A percentile compares a stretch with the other conserved stretches of the same genome.
These are phyloP conservation scores for Canariomyces notabilis DNA, from an alignment of 2,329 filamentous ascomycete species.

Conservation along the genomic window DNA sequence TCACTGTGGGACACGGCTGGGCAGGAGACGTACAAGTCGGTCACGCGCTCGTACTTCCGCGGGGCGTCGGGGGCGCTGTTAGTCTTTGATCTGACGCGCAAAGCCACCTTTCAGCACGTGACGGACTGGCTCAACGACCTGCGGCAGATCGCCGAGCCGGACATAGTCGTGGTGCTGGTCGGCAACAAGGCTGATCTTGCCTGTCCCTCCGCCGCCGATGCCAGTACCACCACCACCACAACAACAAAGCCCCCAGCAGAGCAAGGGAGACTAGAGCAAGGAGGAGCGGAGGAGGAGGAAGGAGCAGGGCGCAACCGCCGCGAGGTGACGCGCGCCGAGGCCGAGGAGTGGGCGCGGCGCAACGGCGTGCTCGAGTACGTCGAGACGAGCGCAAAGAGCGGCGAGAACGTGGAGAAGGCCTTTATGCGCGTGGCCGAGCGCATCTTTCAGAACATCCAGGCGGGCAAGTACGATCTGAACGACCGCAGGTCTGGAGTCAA, in stretches of 20 bases:
- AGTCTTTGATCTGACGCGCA: conserved; percentile 90
- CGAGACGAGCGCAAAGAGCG: conserved; percentile 93
- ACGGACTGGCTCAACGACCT: conserved; percentile 93
- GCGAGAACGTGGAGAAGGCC: conserved; percentile 86
- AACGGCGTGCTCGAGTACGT: conserved; percentile 92
- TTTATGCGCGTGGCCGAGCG: conserved; percentile 91
- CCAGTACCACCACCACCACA: conserved; percentile 30
- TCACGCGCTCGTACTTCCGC: conserved; percentile 90
- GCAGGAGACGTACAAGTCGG: conserved; percentile 95
- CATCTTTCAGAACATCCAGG: conserved; percentile 96
- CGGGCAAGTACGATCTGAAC: conserved; percentile 89
- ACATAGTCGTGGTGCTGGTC: conserved; percentile 90
- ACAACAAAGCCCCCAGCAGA: neutral
- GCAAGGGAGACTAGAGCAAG: neutral
- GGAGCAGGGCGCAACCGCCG: conserved; percentile 54
- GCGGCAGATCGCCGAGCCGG: conserved; percentile 88
- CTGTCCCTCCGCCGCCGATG: conserved; percentile 28
- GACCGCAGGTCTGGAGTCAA: conserved; percentile 91
- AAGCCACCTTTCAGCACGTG: conserved; percentile 78
- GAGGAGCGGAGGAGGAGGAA: conserved; percentile 19
- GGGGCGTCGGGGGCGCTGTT: conserved; percentile 68
- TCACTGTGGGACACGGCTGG: conserved; percentile 94
- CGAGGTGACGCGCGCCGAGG: conserved; percentile 77
- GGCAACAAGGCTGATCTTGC: conserved; percentile 92
- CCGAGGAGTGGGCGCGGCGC: conserved; percentile 78